A percentile compares a stretch with the other conserved stretches of the same genome.
phyloP scores from a whole-genome alignment of 441 rosid species.

The Flueggea neowawraea region DNA sequence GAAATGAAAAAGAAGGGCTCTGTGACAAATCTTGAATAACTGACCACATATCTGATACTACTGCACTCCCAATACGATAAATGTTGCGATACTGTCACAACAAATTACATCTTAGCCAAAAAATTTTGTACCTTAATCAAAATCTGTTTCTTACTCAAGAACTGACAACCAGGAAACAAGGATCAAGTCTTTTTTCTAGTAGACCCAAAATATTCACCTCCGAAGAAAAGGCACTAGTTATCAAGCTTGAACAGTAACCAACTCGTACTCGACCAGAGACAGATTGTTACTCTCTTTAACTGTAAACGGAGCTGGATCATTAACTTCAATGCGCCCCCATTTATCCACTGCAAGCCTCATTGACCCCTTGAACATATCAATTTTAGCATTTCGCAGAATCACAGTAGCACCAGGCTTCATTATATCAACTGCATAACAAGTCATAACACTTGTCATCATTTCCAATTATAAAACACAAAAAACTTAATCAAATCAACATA shows the following conservation, averaged over 20 bases:
- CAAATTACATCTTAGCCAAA: conserved; percentile 17
- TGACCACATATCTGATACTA: conserved; percentile 4
- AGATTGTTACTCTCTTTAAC: conserved; percentile 79
- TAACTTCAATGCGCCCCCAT: conserved; percentile 85
- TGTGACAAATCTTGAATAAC: background rate
- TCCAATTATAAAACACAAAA: background rate
- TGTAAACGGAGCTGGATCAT: conserved; percentile 53
- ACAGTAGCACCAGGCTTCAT: conserved; percentile 65
- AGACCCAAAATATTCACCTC: conserved; percentile 23
- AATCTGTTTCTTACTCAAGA: conserved; percentile 16
- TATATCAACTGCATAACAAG: conserved; percentile 50
- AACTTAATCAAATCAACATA: background rate
- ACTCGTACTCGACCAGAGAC: conserved; percentile 79
- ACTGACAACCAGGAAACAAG: conserved; percentile 17
- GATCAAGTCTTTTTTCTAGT: conserved; percentile 24
- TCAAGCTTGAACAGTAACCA: conserved; percentile 62
- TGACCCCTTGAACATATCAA: conserved; percentile 91
- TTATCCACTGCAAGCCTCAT: conserved; percentile 95
- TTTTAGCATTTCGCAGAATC: conserved; percentile 81
- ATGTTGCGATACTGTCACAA: conserved; percentile 10
- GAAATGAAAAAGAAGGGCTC: background rate
- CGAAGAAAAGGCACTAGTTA: conserved; percentile 26
- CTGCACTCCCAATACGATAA: conserved; percentile 8
- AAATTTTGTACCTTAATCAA: conserved; percentile 16
- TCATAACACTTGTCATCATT: background rate